These are phyloP conservation scores for Xerocomus brunneocitrinus DNA, from an alignment of 768 basidiomycete species.

Conservation along the genomic window DNA sequence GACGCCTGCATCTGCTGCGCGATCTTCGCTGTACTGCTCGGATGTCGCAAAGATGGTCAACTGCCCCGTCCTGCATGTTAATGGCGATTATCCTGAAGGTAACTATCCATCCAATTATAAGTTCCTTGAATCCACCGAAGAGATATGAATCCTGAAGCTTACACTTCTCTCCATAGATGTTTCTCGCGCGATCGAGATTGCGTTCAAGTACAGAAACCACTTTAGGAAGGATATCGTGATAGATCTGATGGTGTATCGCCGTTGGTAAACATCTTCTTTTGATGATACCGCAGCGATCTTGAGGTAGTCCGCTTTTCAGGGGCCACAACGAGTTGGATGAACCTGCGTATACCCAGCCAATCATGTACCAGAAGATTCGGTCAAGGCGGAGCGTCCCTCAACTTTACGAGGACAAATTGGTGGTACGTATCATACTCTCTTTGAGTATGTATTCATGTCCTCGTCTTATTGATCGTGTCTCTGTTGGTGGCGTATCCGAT, in stretches of 20 bases:
- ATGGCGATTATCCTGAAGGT: conserved; percentile 89
- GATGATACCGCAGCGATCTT: neutral
- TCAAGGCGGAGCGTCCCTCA: conserved; percentile 72
- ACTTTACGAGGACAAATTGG: conserved; percentile 75
- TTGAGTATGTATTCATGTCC: neutral
- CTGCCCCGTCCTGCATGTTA: conserved; percentile 85
- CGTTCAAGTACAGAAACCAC: conserved; percentile 79
- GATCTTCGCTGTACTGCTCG: conserved; percentile 85
- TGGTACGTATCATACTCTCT: conserved; percentile 41
- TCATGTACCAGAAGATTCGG: conserved; percentile 88
- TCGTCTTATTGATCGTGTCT: neutral
- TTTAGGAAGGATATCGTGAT: conserved; percentile 92
- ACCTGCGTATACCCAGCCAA: conserved; percentile 80
- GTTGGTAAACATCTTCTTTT: conserved; percentile 47
- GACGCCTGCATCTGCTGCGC: conserved; percentile 77
- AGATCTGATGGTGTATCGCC: conserved; percentile 83
- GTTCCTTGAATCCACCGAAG: neutral
- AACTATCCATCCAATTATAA: neutral
- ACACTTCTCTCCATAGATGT: conserved; percentile 52
- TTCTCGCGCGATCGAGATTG: conserved; percentile 78
- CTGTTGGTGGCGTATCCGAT: neutral
- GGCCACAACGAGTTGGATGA: conserved; percentile 89
- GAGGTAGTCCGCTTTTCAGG: conserved; percentile 34
- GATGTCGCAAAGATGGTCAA: conserved; percentile 89
- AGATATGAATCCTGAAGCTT: neutral